These are phyloP conservation scores for Rhizoclosmatium sp. DNA, from an alignment of 192 early-diverging fungal genomes.

Conservation along the genomic window DNA sequence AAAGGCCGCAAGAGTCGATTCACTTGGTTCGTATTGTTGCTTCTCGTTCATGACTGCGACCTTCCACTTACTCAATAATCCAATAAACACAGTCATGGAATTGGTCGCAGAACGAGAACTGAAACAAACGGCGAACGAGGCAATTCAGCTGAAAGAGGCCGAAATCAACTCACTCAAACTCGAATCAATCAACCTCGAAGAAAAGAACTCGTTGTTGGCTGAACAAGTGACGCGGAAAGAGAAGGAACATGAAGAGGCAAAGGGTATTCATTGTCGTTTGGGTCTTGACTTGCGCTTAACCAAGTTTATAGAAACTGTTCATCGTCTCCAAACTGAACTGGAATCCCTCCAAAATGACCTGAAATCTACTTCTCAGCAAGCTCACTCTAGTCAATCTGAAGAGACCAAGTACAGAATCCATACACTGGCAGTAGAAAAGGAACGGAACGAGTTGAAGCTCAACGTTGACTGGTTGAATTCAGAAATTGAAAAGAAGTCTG, in stretches of 20 bases:
- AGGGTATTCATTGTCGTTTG: no score
- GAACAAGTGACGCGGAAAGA: neutral
- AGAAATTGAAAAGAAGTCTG: constrained; percentile 67
- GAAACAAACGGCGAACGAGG: neutral
- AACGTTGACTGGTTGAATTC: constrained; percentile 71
- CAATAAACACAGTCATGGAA: neutral
- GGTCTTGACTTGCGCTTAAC: no score
- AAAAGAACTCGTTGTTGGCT: neutral
- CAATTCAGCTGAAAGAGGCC: neutral
- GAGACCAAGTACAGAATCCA: constrained; percentile 22
- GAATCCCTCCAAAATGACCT: neutral
- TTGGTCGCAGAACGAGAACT: neutral
- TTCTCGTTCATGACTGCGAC: neutral
- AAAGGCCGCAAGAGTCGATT: neutral
- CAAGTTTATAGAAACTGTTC: neutral
- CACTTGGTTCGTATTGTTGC: neutral
- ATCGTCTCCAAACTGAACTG: neutral
- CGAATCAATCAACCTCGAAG: neutral
- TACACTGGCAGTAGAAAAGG: constrained; percentile 54
- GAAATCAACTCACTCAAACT: neutral
- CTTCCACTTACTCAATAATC: neutral
- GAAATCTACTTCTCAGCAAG: neutral
- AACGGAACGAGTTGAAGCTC: constrained; percentile 63
- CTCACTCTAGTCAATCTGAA: constrained; percentile 22
- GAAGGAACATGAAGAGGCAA: neutral